Percentiles rank a stretch among this genome's conserved stretches.
Conservation (phyloP, 805 yeast species). For the Lipomyces spencermartinsiae region DNA sequence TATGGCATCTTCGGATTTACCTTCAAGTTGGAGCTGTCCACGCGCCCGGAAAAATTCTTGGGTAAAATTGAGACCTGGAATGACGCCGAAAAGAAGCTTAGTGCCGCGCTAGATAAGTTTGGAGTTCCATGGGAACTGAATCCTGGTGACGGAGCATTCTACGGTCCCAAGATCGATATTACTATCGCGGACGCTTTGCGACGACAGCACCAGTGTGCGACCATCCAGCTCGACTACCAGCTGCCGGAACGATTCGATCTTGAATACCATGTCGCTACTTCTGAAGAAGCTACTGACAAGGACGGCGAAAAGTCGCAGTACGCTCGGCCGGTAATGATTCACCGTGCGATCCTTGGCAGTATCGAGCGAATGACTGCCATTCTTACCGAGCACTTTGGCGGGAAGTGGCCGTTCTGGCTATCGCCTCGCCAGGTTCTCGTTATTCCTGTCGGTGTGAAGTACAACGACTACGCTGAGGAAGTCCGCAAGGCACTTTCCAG, state of each 20-base stretch:
- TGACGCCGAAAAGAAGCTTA: constrained; percentile 73
- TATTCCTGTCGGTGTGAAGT: constrained; percentile 96
- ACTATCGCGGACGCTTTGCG: constrained; percentile 78
- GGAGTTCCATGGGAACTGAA: constrained; percentile 71
- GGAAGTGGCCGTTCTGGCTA: constrained; percentile 99
- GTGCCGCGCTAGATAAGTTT: constrained; percentile 60
- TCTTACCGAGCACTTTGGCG: constrained; percentile 96
- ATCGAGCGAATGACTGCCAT: constrained; percentile 99
- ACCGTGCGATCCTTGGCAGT: constrained; percentile 97
- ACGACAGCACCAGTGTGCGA: constrained; percentile 91
- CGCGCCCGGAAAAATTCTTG: constrained; percentile 80
- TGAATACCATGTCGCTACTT: constrained; percentile 55
- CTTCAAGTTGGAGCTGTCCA: constrained; percentile 74
- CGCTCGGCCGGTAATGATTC: constrained; percentile 97
- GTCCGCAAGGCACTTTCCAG: constrained; percentile 65
- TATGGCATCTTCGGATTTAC: constrained; percentile 71
- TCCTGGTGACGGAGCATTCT: constrained; percentile 94
- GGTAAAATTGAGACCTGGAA: constrained; percentile 84
- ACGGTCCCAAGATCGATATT: constrained; percentile 75
- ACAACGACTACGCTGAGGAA: constrained; percentile 85
- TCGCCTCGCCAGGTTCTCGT: constrained; percentile 98
- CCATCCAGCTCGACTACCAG: constrained; percentile 94
- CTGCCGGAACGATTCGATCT: constrained; percentile 84
- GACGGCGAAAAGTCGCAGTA: constrained; percentile 49
- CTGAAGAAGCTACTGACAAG: constrained; percentile 42